phyloP scores from a whole-genome alignment of 2,329 filamentous ascomycete genomes.

The Nigrograna mackinnonii region DNA sequence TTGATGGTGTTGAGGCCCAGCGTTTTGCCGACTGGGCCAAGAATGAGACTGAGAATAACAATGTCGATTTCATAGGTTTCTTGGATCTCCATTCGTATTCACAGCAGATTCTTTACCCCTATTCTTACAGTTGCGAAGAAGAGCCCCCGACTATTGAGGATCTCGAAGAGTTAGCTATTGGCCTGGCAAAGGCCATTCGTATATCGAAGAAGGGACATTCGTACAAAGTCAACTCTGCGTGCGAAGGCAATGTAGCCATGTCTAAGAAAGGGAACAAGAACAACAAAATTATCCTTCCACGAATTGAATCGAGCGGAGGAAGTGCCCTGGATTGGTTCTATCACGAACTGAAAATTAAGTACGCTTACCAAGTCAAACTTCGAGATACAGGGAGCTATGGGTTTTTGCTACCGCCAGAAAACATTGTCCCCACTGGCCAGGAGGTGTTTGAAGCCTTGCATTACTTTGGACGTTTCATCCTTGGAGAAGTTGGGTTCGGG shows the following conservation, averaged over 20 bases:
- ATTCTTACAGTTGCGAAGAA: conserved; percentile 78
- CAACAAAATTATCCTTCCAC: conserved; percentile 45
- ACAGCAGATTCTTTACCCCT: conserved; percentile 92
- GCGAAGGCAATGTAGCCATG: conserved; percentile 71
- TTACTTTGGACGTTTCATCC: conserved; percentile 80
- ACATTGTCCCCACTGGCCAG: conserved; percentile 87
- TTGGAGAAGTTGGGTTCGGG: conserved; percentile 48
- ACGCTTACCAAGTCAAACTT: conserved; percentile 92
- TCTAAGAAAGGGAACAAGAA: conserved; percentile 29
- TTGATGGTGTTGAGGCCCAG: conserved; percentile 79
- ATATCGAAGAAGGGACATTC: conserved; percentile 74
- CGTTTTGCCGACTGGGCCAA: conserved; percentile 79
- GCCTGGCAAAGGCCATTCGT: conserved; percentile 86
- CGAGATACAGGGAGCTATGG: conserved; percentile 93
- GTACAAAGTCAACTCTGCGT: conserved; percentile 75
- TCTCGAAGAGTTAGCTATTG: conserved; percentile 84
- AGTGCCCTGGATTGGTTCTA: conserved; percentile 96
- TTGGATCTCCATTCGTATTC: conserved; percentile 94
- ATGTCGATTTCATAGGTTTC: conserved; percentile 79
- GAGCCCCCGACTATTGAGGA: conserved; percentile 88
- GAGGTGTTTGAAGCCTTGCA: conserved; percentile 83
- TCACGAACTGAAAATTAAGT: conserved; percentile 78
- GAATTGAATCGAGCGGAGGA: conserved; percentile 77
- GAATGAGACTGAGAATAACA: conserved; percentile 72
- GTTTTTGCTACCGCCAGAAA: conserved; percentile 82